phyloP scores from a whole-genome alignment of 768 basidiomycete genomes.

The Kwoniella dejecticola region DNA sequence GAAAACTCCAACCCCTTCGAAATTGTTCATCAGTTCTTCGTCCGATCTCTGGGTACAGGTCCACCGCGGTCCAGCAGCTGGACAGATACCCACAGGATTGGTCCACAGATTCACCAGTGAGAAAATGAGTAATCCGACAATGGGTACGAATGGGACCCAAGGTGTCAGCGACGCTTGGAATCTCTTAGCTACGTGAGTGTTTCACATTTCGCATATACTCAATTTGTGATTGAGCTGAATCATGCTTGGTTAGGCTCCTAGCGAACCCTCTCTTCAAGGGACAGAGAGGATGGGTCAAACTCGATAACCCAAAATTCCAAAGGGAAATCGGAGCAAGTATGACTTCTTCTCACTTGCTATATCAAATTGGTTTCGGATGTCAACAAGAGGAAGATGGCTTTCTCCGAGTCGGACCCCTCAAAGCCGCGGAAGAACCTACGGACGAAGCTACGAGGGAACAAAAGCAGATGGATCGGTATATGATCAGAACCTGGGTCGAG shows the following conservation, averaged over 20 bases:
- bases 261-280: constrained; percentile 45
- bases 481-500: constrained; percentile 48
- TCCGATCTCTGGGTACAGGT: constrained; percentile 41
- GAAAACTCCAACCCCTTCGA: constrained; percentile 6
- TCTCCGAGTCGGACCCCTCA: constrained; percentile 43
- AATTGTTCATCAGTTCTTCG: constrained; percentile 42
- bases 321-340: constrained; percentile 28
- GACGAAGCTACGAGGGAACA: constrained; percentile 20
- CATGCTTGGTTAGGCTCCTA: constrained; percentile 42
- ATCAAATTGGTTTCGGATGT: constrained; percentile 47
- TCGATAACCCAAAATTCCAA: constrained; percentile 35
- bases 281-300: constrained; percentile 44
- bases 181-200: constrained; percentile 38
- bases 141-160: constrained; percentile 17
- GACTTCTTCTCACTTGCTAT: constrained; percentile 25
- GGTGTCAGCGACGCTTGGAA: constrained; percentile 41
- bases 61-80: constrained; percentile 33
- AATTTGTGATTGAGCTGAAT: too few relatives aligned
- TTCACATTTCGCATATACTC: not conserved
- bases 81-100: constrained; percentile 35
- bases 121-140: constrained; percentile 37
- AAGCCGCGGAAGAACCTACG: constrained; percentile 19
- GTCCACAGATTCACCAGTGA: constrained; percentile 31
- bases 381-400: constrained; percentile 31
- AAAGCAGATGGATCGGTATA: constrained; percentile 43